Base-by-base conservation (phyloP, 192 early-diverging fungal species). In the Backusella circina region DNA sequence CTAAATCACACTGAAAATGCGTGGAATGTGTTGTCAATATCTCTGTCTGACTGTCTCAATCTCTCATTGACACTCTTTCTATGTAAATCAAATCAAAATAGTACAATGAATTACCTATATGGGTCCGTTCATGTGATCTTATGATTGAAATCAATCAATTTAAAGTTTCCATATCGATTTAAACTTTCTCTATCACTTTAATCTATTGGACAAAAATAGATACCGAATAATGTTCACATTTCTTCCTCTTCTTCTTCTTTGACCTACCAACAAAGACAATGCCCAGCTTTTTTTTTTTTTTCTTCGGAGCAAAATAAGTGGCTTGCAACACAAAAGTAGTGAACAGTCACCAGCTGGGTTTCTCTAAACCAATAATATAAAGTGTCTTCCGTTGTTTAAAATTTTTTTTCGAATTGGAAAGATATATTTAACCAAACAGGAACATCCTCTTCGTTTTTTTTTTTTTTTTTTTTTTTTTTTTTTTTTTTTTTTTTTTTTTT, bases 391-490 rank as follows among this genome's bases (percentile, higher is more conserved):
- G 26, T 28, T 61, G 54, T 61, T 28, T 61, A 61, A 61, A 61
- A 61, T 26, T 61, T 61, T 61, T 57, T 57, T 57, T 57, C 51
- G n/a, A 57, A 57, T 57, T 57, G 51, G 51, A 57, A 57, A 57
- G 51, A 57, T 23, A 23, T 23, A 21, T 26, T 23, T 57, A 57
- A 57, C 51, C 51, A 57, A 57, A 57, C 51, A 57, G 51, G 51
- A 57, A 57, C 51, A 57, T 23, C 51, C 1, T 57, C 4, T 51
- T 21, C n/a, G 7, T 51, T 5, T n/a, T 51, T 51, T 51, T 51
- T 51, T 51, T 51, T 51, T 23, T 21, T 23, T 26, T 26, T 26
- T 26, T 7, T 51, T 23, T 23, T 23, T 54, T 54, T 23, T 7
- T 51, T 21, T 51, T 16, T 51, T 5, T n/a, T 51, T 51, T 51